phyloP scores from a whole-genome alignment of 148 eudicot species.

The Silene latifolia region DNA sequence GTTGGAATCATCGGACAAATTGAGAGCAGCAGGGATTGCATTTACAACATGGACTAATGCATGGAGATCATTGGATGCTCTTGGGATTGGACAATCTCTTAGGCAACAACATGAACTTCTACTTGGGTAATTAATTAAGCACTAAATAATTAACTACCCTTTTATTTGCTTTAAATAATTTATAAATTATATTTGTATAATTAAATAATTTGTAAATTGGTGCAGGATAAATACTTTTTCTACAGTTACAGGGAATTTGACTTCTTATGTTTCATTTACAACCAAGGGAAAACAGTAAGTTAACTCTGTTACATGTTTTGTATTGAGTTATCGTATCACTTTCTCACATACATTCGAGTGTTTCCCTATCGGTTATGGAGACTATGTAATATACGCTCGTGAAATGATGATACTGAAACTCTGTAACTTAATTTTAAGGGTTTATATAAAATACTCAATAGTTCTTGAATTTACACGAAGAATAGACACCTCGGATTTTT shows the following conservation, averaged over 20 bases:
- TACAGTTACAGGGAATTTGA: conserved; percentile 29
- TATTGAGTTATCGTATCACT: too few relatives aligned
- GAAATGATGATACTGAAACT: too few relatives aligned
- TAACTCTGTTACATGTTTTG: neutral
- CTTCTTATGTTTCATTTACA: conserved; percentile 32
- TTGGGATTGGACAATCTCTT: conserved; percentile 38
- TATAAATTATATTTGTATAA: neutral
- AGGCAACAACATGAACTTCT: conserved; percentile 2
- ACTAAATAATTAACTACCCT: neutral
- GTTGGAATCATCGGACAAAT: conserved; percentile 41
- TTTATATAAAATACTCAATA: too few relatives aligned
- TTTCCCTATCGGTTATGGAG: too few relatives aligned
- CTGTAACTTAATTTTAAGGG: too few relatives aligned
- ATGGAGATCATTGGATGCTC: conserved; percentile 48
- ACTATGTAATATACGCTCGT: too few relatives aligned
- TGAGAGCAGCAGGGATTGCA: conserved; percentile 45
- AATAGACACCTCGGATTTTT: too few relatives aligned
- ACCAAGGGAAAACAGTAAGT: conserved; percentile 30
- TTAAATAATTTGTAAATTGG: neutral
- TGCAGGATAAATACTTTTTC: conserved; percentile 33
- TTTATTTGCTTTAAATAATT: too few relatives aligned
- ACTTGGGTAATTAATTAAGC: neutral
- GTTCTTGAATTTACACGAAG: too few relatives aligned
- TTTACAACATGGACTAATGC: conserved; percentile 42
- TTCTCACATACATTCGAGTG: too few relatives aligned